These are phyloP conservation scores for Onygenales sp. DNA, from an alignment of 2,329 filamentous ascomycete genomes.

Conservation along the genomic window DNA sequence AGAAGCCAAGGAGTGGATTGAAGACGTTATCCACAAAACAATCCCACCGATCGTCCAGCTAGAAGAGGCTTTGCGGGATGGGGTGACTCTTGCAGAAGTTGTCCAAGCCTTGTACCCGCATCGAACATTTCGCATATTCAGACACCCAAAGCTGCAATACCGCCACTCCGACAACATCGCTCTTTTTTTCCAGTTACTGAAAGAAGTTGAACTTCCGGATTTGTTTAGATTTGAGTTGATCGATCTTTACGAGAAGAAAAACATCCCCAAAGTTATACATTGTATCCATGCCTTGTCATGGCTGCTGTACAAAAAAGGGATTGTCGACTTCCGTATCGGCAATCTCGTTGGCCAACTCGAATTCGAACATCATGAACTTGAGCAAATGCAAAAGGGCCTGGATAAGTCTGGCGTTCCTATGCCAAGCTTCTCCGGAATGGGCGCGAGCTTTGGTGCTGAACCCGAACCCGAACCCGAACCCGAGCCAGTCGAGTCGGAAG, in stretches of 20 bases:
- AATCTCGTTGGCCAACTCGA: slow-evolving; percentile 94
- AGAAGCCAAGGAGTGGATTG: slow-evolving; percentile 98
- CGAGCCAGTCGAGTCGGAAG: slow-evolving; percentile 70
- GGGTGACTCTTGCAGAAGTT: slow-evolving; percentile 87
- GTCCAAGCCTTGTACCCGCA: slow-evolving; percentile 80
- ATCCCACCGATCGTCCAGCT: slow-evolving; percentile 90
- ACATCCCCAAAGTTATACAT: slow-evolving; percentile 98
- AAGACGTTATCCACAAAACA: slow-evolving; percentile 73
- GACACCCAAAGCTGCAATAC: slow-evolving; percentile 75
- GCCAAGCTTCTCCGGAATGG: slow-evolving; percentile 97
- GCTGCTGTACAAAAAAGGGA: slow-evolving; percentile 90
- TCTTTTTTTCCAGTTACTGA: slow-evolving; percentile 87
- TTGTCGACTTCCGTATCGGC: slow-evolving; percentile 90
- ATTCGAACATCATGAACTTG: slow-evolving; percentile 94
- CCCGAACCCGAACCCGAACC: slow-evolving; percentile 64
- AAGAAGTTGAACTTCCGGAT: slow-evolving; percentile 85
- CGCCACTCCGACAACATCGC: slow-evolving; percentile 97
- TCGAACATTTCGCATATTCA: slow-evolving; percentile 71
- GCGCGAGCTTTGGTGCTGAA: slow-evolving; percentile 86
- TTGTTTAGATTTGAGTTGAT: slow-evolving; percentile 95
- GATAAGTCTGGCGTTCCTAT: slow-evolving; percentile 92
- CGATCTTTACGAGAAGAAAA: slow-evolving; percentile 98
- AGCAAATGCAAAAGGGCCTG: slow-evolving; percentile 92
- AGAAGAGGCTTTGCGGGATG: slow-evolving; percentile 84
- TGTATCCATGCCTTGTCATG: slow-evolving; percentile 96